Base-by-base conservation (phyloP, 2,329 filamentous ascomycete genomes). In the Alternaria gaisen region DNA sequence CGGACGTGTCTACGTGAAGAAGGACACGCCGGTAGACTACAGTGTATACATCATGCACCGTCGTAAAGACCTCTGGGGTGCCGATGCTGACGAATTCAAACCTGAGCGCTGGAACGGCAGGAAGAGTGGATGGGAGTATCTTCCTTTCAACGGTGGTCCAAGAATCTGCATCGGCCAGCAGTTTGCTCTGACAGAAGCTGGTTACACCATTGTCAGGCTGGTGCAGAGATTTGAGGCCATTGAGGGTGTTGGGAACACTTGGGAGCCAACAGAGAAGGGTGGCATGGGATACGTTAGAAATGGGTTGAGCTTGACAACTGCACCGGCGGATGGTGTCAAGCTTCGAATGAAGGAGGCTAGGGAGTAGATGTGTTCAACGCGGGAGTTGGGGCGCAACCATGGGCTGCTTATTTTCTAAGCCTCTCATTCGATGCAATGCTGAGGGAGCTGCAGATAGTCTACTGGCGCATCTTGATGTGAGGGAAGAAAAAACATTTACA, bases 81-180 rank as follows among this genome's bases (percentile, higher is more conserved):
- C 63, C 1, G 78, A 80, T 50, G 78, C 77, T 0, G 69, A 76
- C 2, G 71, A 71, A 9, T 80, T 79, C 51, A 69, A 59, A 22
- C 79, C 78, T 1, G 77, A 78, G 26, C 67, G 79, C 20, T 77
- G 71, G 70, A 55, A 71, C 64, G 77, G 77, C 65, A 77, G 66
- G 55, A 71, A 65, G 44, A 53, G 44, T 5, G 73, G 74, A 0
- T 79, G 70, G 67, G 71, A 71, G n/a, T 78, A 72, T 52, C 48
- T 77, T 9, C 76, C 76, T 0, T 78, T 78, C 56, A 75, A 76
- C 53, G 73, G 73, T 2, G 74, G 74, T 3, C 71, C 74, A 3
- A 61, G 73, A 5, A 73, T 77, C 3, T 76, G 73, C 51, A 70
- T 77, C 44, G 74, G 73, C 1, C 72, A 77, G 58, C 72, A 76